These are phyloP conservation scores for Dipteronia dyeriana DNA, from an alignment of 345 rosid genomes.

Conservation along the genomic window DNA sequence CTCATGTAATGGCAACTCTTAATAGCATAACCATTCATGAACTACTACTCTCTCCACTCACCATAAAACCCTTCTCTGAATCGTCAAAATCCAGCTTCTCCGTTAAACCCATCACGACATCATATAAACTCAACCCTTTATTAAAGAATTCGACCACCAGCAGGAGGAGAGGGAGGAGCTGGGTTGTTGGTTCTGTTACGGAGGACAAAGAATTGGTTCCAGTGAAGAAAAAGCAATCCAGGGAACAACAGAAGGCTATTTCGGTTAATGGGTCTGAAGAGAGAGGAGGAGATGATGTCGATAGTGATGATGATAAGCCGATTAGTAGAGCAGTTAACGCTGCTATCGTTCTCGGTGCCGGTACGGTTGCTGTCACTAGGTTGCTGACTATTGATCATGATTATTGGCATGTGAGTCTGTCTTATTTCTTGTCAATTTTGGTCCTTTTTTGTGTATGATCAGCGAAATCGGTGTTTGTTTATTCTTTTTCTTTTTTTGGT, in stretches of 20 bases:
- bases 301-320: constrained; percentile 38
- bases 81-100: constrained; percentile 14
- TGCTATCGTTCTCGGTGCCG: constrained; percentile 74
- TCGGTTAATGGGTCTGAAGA: constrained; percentile 29
- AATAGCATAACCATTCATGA: constrained; percentile 20
- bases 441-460: background rate
- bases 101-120: background rate
- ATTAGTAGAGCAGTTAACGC: constrained; percentile 68
- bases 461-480: background rate
- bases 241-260: constrained; percentile 23
- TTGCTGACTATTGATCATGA: constrained; percentile 84
- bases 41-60: constrained; percentile 2
- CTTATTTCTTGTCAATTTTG: constrained; percentile 2
- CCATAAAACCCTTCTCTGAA: constrained; percentile 19
- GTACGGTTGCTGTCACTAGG: constrained; percentile 73
- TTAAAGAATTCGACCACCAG: constrained; percentile 17
- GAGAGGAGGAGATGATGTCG: constrained; percentile 22
- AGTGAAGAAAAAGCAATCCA: constrained; percentile 19
- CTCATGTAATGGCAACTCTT: constrained; percentile 39
- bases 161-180: constrained; percentile 36
- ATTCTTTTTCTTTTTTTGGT: too few relatives aligned
- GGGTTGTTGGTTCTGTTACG: constrained; percentile 48
- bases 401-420: constrained; percentile 88
- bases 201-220: constrained; percentile 56
- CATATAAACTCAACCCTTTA: constrained; percentile 7